Conservation (phyloP, 1,284 basidiomycete species). For the Cutaneotrichosporon dermatis region DNA sequence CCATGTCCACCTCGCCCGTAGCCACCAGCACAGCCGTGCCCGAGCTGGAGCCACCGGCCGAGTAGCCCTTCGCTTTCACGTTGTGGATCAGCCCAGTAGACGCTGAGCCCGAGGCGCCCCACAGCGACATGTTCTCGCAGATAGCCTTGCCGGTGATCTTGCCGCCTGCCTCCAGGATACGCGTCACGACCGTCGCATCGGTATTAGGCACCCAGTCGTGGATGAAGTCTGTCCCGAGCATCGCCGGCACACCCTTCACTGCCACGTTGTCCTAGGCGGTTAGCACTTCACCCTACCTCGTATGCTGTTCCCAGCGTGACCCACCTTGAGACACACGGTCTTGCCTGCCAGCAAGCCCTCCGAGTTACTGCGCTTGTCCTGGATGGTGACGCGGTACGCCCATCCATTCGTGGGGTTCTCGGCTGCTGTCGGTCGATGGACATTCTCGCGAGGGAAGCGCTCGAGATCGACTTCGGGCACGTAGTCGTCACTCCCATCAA, state of each 20-base stretch:
- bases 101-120: slow-evolving; percentile 21
- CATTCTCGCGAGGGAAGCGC: slow-evolving; percentile 26
- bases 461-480: slow-evolving; percentile 26
- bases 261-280: slow-evolving; percentile 27
- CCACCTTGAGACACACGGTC: slow-evolving; percentile 35
- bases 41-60: slow-evolving; percentile 52
- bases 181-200: slow-evolving; percentile 53
- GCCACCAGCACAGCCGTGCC: slow-evolving; percentile 53
- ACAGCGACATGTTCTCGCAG: slow-evolving; percentile 38
- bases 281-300: background rate
- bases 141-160: slow-evolving; percentile 51
- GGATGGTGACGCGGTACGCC: slow-evolving; percentile 26
- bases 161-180: slow-evolving; percentile 53
- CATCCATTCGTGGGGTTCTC: slow-evolving; percentile 32
- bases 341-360: slow-evolving; percentile 25
- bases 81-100: slow-evolving; percentile 49
- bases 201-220: slow-evolving; percentile 32
- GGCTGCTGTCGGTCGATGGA: slow-evolving; percentile 16
- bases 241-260: slow-evolving; percentile 29
- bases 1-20: slow-evolving; percentile 51
- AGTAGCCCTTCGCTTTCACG: slow-evolving; percentile 52
- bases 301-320: too few species aligned
- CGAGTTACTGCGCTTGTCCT: slow-evolving; percentile 1
- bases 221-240: slow-evolving; percentile 34
- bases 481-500: slow-evolving; percentile 33